Evolutionary conservation across 2,329 filamentous ascomycete genomes (phyloP).

Genomic region (Aspergillus puulaauensis): DNA sequence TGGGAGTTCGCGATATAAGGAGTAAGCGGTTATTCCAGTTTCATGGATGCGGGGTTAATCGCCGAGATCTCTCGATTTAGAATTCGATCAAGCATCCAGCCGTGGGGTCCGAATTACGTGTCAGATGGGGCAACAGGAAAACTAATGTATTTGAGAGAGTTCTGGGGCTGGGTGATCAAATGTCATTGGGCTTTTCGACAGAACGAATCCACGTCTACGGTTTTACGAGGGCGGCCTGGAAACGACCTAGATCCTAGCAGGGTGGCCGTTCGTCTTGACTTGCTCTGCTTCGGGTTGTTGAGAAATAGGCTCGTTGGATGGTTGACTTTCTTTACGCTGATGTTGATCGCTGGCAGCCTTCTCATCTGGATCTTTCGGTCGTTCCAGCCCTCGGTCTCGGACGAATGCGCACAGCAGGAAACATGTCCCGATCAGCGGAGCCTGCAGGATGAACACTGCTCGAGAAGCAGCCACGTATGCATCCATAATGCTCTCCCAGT

Average conservation of each 20-base stretch:
- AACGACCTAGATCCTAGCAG: neutral
- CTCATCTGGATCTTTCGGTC: slow-evolving; percentile 29
- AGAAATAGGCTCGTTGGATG: neutral
- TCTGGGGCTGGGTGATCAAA: too few species aligned
- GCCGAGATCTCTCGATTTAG: too few species aligned
- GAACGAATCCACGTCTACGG: too few species aligned
- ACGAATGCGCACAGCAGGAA: slow-evolving; percentile 54
- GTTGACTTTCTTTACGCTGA: neutral
- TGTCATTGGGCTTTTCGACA: too few species aligned
- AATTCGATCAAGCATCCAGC: too few species aligned
- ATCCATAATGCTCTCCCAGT: slow-evolving; percentile 44
- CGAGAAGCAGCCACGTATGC: slow-evolving; percentile 56
- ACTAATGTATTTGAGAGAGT: too few species aligned
- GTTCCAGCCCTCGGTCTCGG: slow-evolving; percentile 50
- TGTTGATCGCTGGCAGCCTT: slow-evolving; percentile 10
- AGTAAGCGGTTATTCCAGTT: too few species aligned
- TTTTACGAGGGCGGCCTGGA: too few species aligned
- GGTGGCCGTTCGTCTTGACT: neutral
- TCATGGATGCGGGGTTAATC: too few species aligned
- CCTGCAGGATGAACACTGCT: slow-evolving; percentile 58
- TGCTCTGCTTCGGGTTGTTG: neutral
- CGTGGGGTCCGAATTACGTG: too few species aligned
- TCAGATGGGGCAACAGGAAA: too few species aligned
- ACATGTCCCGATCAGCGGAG: slow-evolving; percentile 54
- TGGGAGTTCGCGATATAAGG: too few species aligned